phyloP scores from a whole-genome alignment of 2,329 filamentous ascomycete genomes.

The Epichloe typhina region DNA sequence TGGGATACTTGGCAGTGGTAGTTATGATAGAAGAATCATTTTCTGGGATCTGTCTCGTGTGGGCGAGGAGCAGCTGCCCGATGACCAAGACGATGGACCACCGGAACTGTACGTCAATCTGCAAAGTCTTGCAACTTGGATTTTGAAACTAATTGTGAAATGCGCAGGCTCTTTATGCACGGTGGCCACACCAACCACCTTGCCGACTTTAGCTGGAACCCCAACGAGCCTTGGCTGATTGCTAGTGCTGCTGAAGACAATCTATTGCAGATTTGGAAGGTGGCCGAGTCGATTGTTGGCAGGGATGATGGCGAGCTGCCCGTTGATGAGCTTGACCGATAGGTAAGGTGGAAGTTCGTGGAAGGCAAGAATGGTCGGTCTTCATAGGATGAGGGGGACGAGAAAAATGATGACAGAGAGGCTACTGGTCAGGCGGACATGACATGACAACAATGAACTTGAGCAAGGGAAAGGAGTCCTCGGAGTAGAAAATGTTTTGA shows the following conservation, averaged over 20 bases:
- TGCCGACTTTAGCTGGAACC: slow-evolving; percentile 96
- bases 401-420: neutral
- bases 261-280: slow-evolving; percentile 87
- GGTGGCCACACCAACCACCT: slow-evolving; percentile 95
- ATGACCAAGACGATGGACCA: slow-evolving; percentile 88
- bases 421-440: neutral
- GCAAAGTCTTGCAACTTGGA: neutral
- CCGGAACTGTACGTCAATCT: slow-evolving; percentile 66
- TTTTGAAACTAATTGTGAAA: neutral
- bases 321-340: slow-evolving; percentile 62
- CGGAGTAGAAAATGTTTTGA: neutral
- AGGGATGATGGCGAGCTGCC: slow-evolving; percentile 64
- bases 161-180: slow-evolving; percentile 69
- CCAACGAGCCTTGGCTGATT: slow-evolving; percentile 91
- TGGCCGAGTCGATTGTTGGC: slow-evolving; percentile 67
- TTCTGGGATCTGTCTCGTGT: slow-evolving; percentile 93
- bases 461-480: neutral
- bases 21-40: slow-evolving; percentile 84
- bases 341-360: slow-evolving; percentile 24
- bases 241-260: slow-evolving; percentile 96
- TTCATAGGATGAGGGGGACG: slow-evolving; percentile 18
- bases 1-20: slow-evolving; percentile 76
- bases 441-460: neutral
- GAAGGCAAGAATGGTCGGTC: slow-evolving; percentile 13
- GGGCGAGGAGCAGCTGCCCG: slow-evolving; percentile 86